Percentiles rank a stretch among this genome's conserved stretches.
Evolutionary conservation across 2,329 filamentous ascomycete species (phyloP).

Genomic region (Colletotrichum godetiae): DNA sequence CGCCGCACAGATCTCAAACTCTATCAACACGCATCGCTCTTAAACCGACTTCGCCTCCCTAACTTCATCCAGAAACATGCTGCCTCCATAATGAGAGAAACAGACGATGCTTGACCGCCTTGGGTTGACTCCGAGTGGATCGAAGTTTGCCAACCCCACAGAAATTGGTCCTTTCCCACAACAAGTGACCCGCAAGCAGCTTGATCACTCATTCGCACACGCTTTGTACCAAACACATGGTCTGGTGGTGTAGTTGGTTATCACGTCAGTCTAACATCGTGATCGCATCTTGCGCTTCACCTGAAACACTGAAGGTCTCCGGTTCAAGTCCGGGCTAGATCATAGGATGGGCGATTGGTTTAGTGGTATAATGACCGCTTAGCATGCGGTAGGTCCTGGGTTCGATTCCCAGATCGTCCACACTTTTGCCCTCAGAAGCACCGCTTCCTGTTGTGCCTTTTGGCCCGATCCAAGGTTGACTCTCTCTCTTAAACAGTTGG

Average conservation of each 20-base stretch:
- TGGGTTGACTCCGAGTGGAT: background rate
- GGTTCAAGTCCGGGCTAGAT: slow-evolving; percentile 14
- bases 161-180: background rate
- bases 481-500: too few species aligned
- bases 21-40: background rate
- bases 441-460: background rate
- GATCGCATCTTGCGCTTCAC: background rate
- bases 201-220: background rate
- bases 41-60: background rate
- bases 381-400: slow-evolving; percentile 18
- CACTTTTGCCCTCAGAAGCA: background rate
- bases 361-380: slow-evolving; percentile 22
- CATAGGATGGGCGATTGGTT: slow-evolving; percentile 2
- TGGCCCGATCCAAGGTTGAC: background rate
- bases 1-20: background rate
- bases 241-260: slow-evolving; percentile 58
- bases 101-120: background rate
- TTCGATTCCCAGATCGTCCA: slow-evolving; percentile 25
- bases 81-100: background rate
- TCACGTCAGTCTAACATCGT: slow-evolving; percentile 59
- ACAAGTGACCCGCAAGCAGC: background rate
- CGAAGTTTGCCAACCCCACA: background rate
- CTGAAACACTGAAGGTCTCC: slow-evolving; percentile 1
- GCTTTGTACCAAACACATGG: background rate
- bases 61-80: background rate